Percentiles rank a stretch among this genome's conserved stretches.
Conservation (phyloP, 148 eudicot species). For the Talinum fruticosum region DNA sequence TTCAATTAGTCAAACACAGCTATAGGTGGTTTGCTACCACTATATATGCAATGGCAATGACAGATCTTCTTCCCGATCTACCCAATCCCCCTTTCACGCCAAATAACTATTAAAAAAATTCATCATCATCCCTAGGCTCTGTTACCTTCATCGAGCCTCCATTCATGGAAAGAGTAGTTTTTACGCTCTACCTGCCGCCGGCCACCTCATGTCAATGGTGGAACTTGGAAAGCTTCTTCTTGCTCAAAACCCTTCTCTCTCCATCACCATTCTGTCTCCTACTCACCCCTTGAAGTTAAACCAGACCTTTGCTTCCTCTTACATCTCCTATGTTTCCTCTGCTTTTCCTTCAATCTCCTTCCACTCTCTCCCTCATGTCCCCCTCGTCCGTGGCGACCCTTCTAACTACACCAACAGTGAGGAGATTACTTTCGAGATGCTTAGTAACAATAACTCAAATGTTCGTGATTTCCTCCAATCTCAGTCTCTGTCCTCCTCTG, state of each 20-base stretch:
- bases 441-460: conserved; percentile 27
- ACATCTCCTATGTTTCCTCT: conserved; percentile 29
- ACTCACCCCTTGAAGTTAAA: conserved; percentile 7
- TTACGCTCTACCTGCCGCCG: conserved; percentile 55
- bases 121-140: not conserved
- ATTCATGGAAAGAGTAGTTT: conserved; percentile 26
- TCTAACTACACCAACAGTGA: conserved; percentile 19
- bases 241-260: conserved; percentile 1
- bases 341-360: conserved; percentile 34
- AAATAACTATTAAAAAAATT: no score
- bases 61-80: no score
- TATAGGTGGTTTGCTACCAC: no score
- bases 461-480: conserved; percentile 31
- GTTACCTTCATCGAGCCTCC: not conserved
- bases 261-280: not conserved
- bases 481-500: conserved; percentile 6
- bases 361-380: conserved; percentile 28
- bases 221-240: conserved; percentile 46
- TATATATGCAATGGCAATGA: no score
- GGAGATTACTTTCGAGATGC: conserved; percentile 21
- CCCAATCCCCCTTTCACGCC: not conserved
- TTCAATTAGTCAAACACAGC: no score
- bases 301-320: conserved; percentile 30
- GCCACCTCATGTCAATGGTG: conserved; percentile 62
- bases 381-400: conserved; percentile 21